Evolutionary conservation across 1,284 basidiomycete genomes (phyloP).

Genomic region (Fomitopsis pinicola): DNA sequence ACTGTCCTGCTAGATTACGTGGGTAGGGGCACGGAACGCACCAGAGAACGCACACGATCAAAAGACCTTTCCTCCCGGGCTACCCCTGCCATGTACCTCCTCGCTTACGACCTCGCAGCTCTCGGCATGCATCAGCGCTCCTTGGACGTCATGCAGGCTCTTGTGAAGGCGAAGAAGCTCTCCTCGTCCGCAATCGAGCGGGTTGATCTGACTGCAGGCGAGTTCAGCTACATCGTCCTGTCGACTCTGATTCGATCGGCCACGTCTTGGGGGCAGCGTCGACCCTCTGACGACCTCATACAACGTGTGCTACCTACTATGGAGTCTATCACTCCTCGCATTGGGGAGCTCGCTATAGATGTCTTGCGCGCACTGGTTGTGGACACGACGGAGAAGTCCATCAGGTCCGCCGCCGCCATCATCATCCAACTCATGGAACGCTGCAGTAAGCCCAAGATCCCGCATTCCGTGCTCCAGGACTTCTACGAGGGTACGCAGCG

Average conservation of each 20-base stretch:
- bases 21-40: neutral
- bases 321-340: slow-evolving; percentile 2
- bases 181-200: slow-evolving; percentile 36
- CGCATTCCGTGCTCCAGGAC: slow-evolving; percentile 16
- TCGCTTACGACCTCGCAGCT: slow-evolving; percentile 10
- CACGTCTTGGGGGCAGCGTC: slow-evolving; percentile 45
- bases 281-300: slow-evolving; percentile 35
- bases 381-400: slow-evolving; percentile 13
- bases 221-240: slow-evolving; percentile 41
- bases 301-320: slow-evolving; percentile 5
- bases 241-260: slow-evolving; percentile 44
- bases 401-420: slow-evolving; percentile 9
- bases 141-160: slow-evolving; percentile 20
- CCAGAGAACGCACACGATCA: neutral
- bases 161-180: slow-evolving; percentile 31
- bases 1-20: neutral
- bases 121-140: slow-evolving; percentile 12
- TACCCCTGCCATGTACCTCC: neutral
- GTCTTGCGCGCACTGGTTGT: slow-evolving; percentile 14
- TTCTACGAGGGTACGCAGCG: slow-evolving; percentile 24
- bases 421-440: slow-evolving; percentile 12
- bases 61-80: neutral
- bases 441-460: slow-evolving; percentile 9
- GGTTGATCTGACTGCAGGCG: slow-evolving; percentile 24
- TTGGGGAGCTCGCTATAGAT: slow-evolving; percentile 11